These are phyloP conservation scores for Harringtonia aguacate DNA, from an alignment of 2,329 filamentous ascomycete genomes.

Conservation along the genomic window DNA sequence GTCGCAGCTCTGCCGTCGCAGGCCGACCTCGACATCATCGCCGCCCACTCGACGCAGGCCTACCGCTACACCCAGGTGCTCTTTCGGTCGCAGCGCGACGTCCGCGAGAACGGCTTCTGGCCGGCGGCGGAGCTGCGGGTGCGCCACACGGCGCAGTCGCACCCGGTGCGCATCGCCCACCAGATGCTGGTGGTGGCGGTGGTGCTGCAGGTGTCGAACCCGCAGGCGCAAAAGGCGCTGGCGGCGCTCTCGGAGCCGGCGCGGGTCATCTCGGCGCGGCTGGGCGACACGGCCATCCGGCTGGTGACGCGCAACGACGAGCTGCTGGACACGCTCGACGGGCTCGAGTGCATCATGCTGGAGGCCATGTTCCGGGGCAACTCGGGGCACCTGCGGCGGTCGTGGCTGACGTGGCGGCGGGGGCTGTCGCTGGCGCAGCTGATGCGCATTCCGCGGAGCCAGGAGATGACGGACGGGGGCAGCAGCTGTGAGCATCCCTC, in stretches of 20 bases:
- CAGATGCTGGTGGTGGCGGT: slow-evolving; percentile 21
- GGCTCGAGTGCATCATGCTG: slow-evolving; percentile 38
- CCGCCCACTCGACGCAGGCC: background rate
- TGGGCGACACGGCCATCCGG: slow-evolving; percentile 9
- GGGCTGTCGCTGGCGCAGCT: slow-evolving; percentile 23
- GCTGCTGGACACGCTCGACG: slow-evolving; percentile 32
- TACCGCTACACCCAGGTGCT: slow-evolving; percentile 6
- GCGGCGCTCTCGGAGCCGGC: slow-evolving; percentile 14
- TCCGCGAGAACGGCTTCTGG: slow-evolving; percentile 3
- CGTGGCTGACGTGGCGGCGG: slow-evolving; percentile 32
- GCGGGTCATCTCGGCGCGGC: background rate
- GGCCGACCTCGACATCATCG: slow-evolving; percentile 6
- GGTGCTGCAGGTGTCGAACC: slow-evolving; percentile 19
- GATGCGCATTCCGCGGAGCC: slow-evolving; percentile 6
- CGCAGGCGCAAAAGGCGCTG: background rate
- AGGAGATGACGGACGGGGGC: background rate
- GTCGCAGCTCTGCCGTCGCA: slow-evolving; percentile 5
- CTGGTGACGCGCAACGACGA: slow-evolving; percentile 35
- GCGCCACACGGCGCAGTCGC: background rate
- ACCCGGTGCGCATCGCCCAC: slow-evolving; percentile 22
- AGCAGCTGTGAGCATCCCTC: slow-evolving; percentile 7
- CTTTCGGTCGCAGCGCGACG: slow-evolving; percentile 5
- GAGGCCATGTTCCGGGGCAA: slow-evolving; percentile 36
- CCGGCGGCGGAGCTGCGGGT: background rate
- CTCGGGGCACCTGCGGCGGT: too few species aligned